Evolutionary conservation across 305 asterid species (phyloP), one percentile per base, ranked within the genome.

Genomic region (Fraxinus ornus): DNA sequence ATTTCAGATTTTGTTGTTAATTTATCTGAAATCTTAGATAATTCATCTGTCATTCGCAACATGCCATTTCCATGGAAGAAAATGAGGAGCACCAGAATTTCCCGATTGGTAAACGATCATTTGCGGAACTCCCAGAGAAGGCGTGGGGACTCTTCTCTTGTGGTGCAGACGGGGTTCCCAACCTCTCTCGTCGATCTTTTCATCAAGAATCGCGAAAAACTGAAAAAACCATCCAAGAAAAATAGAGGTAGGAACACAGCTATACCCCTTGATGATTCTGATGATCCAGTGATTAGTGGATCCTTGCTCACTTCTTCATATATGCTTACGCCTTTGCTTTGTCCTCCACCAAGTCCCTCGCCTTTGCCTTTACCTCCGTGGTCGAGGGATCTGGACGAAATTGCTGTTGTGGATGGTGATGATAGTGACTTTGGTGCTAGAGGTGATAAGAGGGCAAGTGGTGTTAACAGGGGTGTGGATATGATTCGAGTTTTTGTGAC

Each of bases 161-260:
- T 92, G 26, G 97, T 95, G 44, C 94, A 90, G 73, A 93, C 98
- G 10, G 97, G 98, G 0, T 95, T 95, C 74, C 97, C 99, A 0
- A 90, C 99, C 5, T 94, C 98, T 36, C 86, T 94, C 55, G 87
- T 94, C 28, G 98, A 94, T 88, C 92, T 94, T 4, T 89, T 93
- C 89, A 91, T 93, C 68, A 94, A 92, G 80, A 89, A 94, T 75
- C 92, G 91, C 5, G 89, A 88, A 17, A 92, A 93, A 78, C 79
- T 93, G 86, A 92, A 82, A 79, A 90, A 83, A 35, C 47, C 87
- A 2, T 81, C 89, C 60, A 90, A 87, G 87, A 90, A 76, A 76
- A 87, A 80, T 85, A 86, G 79, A 21, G 87, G 13, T 3, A 80
- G 55, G 35, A 47, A 30, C 0, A 77, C 84, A 4, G 35, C 75